Evolutionary conservation across 1,284 basidiomycete species (phyloP).

Genomic region (Heterobasidion occidentale): DNA sequence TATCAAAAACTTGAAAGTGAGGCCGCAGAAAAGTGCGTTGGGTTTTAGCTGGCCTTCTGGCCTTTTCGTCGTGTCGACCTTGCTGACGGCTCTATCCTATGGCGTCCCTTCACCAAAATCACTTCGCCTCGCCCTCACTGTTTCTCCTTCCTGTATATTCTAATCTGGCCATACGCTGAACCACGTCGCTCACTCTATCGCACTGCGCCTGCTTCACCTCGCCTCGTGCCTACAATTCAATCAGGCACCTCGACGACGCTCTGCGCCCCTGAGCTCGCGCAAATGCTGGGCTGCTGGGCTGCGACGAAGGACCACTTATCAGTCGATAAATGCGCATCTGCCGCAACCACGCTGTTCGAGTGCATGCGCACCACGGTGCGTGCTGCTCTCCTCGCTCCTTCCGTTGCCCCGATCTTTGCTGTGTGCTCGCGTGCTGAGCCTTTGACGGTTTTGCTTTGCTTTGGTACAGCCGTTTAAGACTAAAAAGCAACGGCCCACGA

Average conservation of each 20-base stretch:
- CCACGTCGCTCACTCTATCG: not conserved
- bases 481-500: slow-evolving; percentile 60
- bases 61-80: too few species aligned
- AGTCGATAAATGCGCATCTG: slow-evolving; percentile 52
- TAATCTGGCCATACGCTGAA: slow-evolving; percentile 5
- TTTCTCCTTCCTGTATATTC: slow-evolving; percentile 5
- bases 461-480: slow-evolving; percentile 49
- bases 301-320: slow-evolving; percentile 67
- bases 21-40: slow-evolving; percentile 63
- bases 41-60: too few species aligned
- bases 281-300: slow-evolving; percentile 93
- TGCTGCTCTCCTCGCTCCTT: slow-evolving; percentile 11
- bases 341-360: slow-evolving; percentile 63
- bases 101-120: not conserved
- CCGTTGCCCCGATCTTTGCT: not conserved
- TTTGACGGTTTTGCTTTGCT: not conserved
- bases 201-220: slow-evolving; percentile 23
- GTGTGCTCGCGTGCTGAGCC: not conserved
- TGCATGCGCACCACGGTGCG: slow-evolving; percentile 87
- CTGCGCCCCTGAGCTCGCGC: slow-evolving; percentile 70
- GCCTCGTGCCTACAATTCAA: too few species aligned
- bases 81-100: too few species aligned
- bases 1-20: slow-evolving; percentile 74
- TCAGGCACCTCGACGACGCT: slow-evolving; percentile 36
- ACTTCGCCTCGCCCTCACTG: not conserved